Percentiles rank a stretch among this genome's conserved stretches.
These are phyloP conservation scores for Fonsecaea pedrosoi DNA, from an alignment of 2,329 filamentous ascomycete genomes.

Conservation along the genomic window DNA sequence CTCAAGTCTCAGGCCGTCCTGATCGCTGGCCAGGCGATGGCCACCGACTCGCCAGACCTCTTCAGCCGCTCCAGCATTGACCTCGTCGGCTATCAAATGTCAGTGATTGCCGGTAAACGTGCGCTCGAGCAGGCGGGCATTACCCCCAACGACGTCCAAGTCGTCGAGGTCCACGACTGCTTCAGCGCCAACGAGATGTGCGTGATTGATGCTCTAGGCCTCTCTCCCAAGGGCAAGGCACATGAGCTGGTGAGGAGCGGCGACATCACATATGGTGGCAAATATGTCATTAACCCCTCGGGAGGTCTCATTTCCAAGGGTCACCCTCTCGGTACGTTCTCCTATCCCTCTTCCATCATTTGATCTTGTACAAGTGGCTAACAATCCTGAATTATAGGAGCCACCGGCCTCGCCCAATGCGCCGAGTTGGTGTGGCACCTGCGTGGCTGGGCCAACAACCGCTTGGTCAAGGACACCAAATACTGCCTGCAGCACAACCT, in stretches of 20 bases:
- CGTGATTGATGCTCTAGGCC: slow-evolving; percentile 82
- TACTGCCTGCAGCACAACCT: slow-evolving; percentile 90
- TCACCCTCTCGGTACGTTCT: slow-evolving; percentile 74
- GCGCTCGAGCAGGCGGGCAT: slow-evolving; percentile 78
- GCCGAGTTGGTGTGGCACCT: slow-evolving; percentile 95
- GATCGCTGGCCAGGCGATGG: slow-evolving; percentile 84
- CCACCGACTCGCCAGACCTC: slow-evolving; percentile 80
- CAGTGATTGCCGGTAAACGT: slow-evolving; percentile 68
- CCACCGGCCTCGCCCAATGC: slow-evolving; percentile 93
- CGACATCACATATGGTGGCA: slow-evolving; percentile 89
- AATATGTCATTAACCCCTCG: slow-evolving; percentile 85
- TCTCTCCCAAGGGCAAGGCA: slow-evolving; percentile 79
- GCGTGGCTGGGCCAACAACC: slow-evolving; percentile 94
- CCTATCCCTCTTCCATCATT: not conserved
- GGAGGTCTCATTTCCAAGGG: slow-evolving; percentile 96
- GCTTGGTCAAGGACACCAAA: slow-evolving; percentile 70
- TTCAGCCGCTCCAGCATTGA: slow-evolving; percentile 85
- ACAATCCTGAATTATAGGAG: slow-evolving; percentile 47
- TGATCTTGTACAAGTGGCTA: slow-evolving; percentile 2
- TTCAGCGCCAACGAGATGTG: slow-evolving; percentile 96
- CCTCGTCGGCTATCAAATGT: slow-evolving; percentile 88
- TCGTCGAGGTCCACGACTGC: slow-evolving; percentile 95
- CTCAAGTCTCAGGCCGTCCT: slow-evolving; percentile 82
- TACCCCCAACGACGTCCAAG: slow-evolving; percentile 71
- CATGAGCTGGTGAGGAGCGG: slow-evolving; percentile 87